A percentile compares a stretch with the other conserved stretches of the same genome.
Evolutionary conservation across 1,139 yeast genomes (phyloP).

Genomic region (Taphrina pruni): DNA sequence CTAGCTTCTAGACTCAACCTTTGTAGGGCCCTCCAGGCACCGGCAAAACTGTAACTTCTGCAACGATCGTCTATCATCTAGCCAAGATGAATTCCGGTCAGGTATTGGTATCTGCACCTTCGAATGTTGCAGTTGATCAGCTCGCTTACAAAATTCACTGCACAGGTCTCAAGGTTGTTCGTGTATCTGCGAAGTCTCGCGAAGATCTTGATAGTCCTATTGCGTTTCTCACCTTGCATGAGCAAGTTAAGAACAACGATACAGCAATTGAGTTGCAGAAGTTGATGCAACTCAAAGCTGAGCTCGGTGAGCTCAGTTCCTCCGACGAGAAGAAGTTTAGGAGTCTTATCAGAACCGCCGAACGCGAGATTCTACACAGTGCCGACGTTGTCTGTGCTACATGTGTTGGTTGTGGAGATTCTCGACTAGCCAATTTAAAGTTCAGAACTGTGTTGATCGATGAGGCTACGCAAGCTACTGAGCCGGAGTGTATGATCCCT

Average conservation of each 20-base stretch:
- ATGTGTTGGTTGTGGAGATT: slow-evolving; percentile 90
- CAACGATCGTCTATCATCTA: slow-evolving; percentile 82
- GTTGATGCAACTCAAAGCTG: slow-evolving; percentile 63
- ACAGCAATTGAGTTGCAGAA: slow-evolving; percentile 63
- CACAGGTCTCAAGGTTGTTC: slow-evolving; percentile 75
- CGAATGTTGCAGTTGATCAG: slow-evolving; percentile 94
- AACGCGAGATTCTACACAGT: slow-evolving; percentile 59
- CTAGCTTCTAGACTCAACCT: not conserved
- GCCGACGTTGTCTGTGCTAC: slow-evolving; percentile 89
- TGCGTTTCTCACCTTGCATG: slow-evolving; percentile 61
- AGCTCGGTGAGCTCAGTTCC: slow-evolving; percentile 71
- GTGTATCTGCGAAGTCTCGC: slow-evolving; percentile 75
- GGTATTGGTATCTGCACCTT: slow-evolving; percentile 90
- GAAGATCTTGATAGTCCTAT: slow-evolving; percentile 79
- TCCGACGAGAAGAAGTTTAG: slow-evolving; percentile 60
- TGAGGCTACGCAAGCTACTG: slow-evolving; percentile 93
- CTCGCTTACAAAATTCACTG: slow-evolving; percentile 71
- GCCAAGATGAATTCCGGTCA: slow-evolving; percentile 63
- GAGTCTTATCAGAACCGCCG: slow-evolving; percentile 58
- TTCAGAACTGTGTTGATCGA: slow-evolving; percentile 85
- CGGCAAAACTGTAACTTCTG: slow-evolving; percentile 93
- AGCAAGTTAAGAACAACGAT: slow-evolving; percentile 57
- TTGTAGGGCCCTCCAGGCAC: slow-evolving; percentile 93
- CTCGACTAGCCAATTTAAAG: slow-evolving; percentile 59
- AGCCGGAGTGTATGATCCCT: slow-evolving; percentile 89